Base-by-base conservation (phyloP, 345 rosid species). In the Corchorus capsularis region DNA sequence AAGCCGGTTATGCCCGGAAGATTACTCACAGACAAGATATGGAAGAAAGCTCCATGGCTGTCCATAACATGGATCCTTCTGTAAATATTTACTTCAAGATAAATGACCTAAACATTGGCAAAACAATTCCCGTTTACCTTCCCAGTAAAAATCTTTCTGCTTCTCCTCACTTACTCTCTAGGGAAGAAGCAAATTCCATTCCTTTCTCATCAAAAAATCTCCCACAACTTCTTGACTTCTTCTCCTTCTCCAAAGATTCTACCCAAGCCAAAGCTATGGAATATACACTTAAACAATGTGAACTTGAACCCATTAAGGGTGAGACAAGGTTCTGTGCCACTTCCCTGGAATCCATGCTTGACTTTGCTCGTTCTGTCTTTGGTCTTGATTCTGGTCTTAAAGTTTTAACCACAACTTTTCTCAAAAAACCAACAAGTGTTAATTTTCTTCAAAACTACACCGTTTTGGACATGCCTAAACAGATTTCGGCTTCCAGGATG, bases 331-430 rank as follows among this genome's bases (percentile, higher is more conserved):
- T 78, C n/a, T 92, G 97, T 72, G 87, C 83, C 2, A 87, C 93
- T 47, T 90, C 94, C 34, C 50, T 92, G 41, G 96, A 92, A 81
- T 88, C 97, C 73, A 83, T 92, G 92, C 82, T 92, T 41, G 96
- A 90, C 63, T 84, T 75, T 66, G 83, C 75, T 13, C 83, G 74
- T 15, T 55, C 71, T 22, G 65, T 82, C 20, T 77, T 94, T 16
- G 92, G 94, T 54, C 71, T 19, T 56, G 78, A 79, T 15, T 41
- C 82, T 14, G 43, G 63, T 1, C 46, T 90, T 66, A 82, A 78
- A 47, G 84, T 80, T 43, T 63, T 89, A 73, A 79, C 89, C 10
- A 86, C 94, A 6, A 81, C 69, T 7, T 68, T 85, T n/a, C 12
- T 70, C 2, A 13, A 17, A 4, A 72, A 65, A 8, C 61, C 79